Base-by-base conservation (phyloP, 139 green algal genomes). In the Chlorella sp. region DNA sequence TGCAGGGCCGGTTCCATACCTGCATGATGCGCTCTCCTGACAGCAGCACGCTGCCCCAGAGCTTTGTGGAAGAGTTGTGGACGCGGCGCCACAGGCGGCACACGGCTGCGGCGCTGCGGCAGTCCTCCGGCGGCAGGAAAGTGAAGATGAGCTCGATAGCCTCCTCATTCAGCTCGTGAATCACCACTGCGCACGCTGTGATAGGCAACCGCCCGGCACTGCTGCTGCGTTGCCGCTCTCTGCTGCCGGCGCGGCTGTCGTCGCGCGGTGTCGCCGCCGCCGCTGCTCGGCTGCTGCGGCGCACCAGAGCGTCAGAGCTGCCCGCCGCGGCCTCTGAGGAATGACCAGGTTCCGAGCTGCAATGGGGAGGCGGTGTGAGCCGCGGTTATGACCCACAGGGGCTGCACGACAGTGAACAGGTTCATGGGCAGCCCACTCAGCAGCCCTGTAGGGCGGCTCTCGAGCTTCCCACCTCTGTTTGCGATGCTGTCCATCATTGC, bases 121-220 rank as follows among this genome's bases (percentile, higher is more conserved):
- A 64, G 75, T 89, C 86, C 73, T 85, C 69, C 0, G 57, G 30
- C 24, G 75, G 73, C 34, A 89, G 57, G 32, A 89, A 78, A 15
- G 75, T 76, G 69, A 89, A 82, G 53, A 89, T 89, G 15, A 85
- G 53, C 75, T 89, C 86, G 40, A 89, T 82, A 11, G 86, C 86
- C 73, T 84, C 75, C 19, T 82, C 73, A 24, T 82, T 68, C 32
- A 89, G 86, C 69, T 89, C 66, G 24, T 81, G 39, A 9, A 88
- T 88, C 36, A 30, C 83, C 26, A 71, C 48, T 57, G 48, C 48
- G 9, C 48, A 57, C 48, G 48, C 7, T 57, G 48, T 57, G 48
- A 57, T 57, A 57, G 48, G 48, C 48, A 57, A 57, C 7, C 48
- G 48, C 48, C 48, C 48, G 7, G 48, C 48, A 57, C 48, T 57